Percentiles rank a stretch among this genome's conserved stretches.
These are phyloP conservation scores for Sclerotinia minor DNA, from an alignment of 2,329 filamentous ascomycete genomes.

Conservation along the genomic window DNA sequence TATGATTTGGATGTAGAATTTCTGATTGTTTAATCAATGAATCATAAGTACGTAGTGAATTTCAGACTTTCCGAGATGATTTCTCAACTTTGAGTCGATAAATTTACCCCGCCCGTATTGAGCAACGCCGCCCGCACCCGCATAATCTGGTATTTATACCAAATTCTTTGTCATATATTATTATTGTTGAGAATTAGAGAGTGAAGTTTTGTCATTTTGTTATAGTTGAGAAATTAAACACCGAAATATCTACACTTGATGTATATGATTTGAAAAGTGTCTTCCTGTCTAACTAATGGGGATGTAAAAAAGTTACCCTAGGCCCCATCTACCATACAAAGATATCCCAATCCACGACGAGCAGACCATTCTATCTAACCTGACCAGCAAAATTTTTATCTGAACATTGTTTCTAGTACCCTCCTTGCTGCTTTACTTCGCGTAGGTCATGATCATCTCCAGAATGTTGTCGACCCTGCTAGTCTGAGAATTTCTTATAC, in stretches of 20 bases:
- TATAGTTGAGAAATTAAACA: not conserved
- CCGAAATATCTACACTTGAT: not conserved
- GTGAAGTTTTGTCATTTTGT: too few relatives aligned
- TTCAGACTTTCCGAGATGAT: not conserved
- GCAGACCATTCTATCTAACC: not conserved
- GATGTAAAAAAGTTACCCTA: not conserved
- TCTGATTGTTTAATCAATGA: not conserved
- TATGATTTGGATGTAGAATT: too few relatives aligned
- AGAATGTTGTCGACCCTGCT: not conserved
- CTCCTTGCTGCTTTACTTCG: not conserved
- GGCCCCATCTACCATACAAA: not conserved
- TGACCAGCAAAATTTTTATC: not conserved
- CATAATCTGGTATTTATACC: not conserved
- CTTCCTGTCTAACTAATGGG: too few relatives aligned
- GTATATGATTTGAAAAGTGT: not conserved
- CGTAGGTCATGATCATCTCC: not conserved
- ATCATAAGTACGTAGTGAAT: not conserved
- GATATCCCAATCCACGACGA: not conserved
- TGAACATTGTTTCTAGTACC: not conserved
- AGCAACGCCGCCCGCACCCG: not conserved
- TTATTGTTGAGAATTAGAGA: not conserved
- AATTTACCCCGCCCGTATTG: not conserved
- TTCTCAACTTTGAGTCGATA: not conserved
- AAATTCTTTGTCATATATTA: not conserved
- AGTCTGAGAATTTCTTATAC: too few relatives aligned